Evolutionary conservation across 768 basidiomycete species (phyloP).

Genomic region (Lactarius deliciosus): DNA sequence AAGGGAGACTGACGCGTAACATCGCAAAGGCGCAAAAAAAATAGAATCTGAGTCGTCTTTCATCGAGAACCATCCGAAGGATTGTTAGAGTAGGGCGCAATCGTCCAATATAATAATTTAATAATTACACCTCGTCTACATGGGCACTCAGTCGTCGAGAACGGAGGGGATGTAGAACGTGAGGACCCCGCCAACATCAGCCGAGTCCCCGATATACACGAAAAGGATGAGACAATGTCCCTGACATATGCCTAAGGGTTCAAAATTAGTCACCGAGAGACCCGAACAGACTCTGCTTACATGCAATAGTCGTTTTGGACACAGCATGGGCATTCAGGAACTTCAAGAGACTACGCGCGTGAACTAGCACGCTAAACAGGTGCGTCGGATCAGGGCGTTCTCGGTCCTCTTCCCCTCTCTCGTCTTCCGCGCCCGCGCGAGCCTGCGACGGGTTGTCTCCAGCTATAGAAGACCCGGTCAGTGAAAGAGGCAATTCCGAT

Average conservation of each 20-base stretch:
- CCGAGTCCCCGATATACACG: slow-evolving; percentile 81
- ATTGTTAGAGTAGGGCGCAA: background rate
- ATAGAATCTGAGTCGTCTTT: too few relatives aligned
- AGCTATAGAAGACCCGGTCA: slow-evolving; percentile 5
- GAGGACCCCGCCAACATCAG: slow-evolving; percentile 77
- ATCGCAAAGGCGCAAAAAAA: too few relatives aligned
- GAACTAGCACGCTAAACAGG: slow-evolving; percentile 65
- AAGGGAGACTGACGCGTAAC: too few relatives aligned
- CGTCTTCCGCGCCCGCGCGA: slow-evolving; percentile 34
- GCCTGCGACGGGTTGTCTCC: slow-evolving; percentile 31
- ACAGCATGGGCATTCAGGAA: slow-evolving; percentile 80
- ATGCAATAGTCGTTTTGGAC: slow-evolving; percentile 81
- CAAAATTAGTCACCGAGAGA: background rate
- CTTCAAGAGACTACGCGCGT: slow-evolving; percentile 73
- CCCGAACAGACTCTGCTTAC: slow-evolving; percentile 45
- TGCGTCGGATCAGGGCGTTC: slow-evolving; percentile 50
- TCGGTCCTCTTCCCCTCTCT: slow-evolving; percentile 34
- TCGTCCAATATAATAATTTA: background rate
- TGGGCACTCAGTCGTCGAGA: background rate
- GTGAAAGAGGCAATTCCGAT: background rate
- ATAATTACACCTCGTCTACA: background rate
- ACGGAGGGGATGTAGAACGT: slow-evolving; percentile 80
- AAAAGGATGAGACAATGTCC: slow-evolving; percentile 85
- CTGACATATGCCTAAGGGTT: slow-evolving; percentile 66
- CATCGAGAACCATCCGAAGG: background rate